phyloP scores from a whole-genome alignment of 2,329 filamentous ascomycete genomes.

The Didymosphaeria variabile region DNA sequence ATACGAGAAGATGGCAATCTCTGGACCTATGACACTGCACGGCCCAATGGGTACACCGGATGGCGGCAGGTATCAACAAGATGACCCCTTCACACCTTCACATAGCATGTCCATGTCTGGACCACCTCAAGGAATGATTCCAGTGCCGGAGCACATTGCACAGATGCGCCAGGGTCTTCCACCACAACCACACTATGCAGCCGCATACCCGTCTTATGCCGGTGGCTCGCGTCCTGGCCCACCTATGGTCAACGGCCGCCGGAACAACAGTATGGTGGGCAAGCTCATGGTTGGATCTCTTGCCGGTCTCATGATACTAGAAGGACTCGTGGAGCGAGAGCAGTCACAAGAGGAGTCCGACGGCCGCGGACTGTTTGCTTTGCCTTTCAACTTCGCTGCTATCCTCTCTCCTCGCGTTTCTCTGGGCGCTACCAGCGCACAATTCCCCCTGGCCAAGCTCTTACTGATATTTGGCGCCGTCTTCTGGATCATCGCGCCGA shows the following conservation, averaged over 20 bases:
- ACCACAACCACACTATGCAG: conserved; percentile 49
- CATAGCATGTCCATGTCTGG: conserved; percentile 39
- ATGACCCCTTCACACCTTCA: conserved; percentile 46
- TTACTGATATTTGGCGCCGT: conserved; percentile 62
- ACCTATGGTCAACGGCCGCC: conserved; percentile 53
- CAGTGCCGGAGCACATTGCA: conserved; percentile 53
- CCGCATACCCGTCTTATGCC: conserved; percentile 45
- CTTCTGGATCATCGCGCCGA: conserved; percentile 65
- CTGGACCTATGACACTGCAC: conserved; percentile 51
- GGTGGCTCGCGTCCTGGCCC: conserved; percentile 35
- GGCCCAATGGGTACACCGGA: conserved; percentile 46
- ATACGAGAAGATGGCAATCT: conserved; percentile 76
- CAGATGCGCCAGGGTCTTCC: conserved; percentile 50
- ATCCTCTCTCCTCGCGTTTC: conserved; percentile 45
- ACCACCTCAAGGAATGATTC: conserved; percentile 53
- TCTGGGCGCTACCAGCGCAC: conserved; percentile 39
- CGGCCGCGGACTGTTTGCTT: conserved; percentile 53
- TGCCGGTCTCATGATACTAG: conserved; percentile 89
- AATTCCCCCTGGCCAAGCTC: conserved; percentile 60
- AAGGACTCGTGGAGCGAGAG: conserved; percentile 74
- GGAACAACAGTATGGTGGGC: conserved; percentile 62
- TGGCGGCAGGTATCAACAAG: conserved; percentile 45
- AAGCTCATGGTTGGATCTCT: conserved; percentile 94
- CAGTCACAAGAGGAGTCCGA: conserved; percentile 60
- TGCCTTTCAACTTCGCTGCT: conserved; percentile 48